These are phyloP conservation scores for Annona squamosa DNA, from an alignment of 164 flowering plant species.

Conservation along the genomic window DNA sequence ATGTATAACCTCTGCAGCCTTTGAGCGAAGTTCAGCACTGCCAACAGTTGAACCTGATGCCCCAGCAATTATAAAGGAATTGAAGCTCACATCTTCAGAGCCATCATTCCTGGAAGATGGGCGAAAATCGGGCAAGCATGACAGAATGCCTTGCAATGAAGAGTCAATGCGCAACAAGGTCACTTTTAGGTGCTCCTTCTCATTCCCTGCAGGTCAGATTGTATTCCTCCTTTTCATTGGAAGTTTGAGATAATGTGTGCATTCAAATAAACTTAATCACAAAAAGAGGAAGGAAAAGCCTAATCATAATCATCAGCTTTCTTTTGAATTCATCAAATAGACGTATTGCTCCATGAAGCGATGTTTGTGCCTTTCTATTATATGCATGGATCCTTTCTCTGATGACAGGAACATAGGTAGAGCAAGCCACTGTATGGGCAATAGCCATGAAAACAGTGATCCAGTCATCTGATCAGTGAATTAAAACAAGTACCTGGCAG, in stretches of 20 bases:
- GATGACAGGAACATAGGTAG: no score
- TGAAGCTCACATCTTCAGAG: constrained; percentile 28
- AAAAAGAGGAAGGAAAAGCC: not conserved
- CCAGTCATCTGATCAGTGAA: no score
- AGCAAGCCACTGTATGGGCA: no score
- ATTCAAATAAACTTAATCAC: not conserved
- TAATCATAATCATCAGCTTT: not conserved
- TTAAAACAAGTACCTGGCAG: no score
- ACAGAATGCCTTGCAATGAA: constrained; percentile 85
- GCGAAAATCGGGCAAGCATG: constrained; percentile 93
- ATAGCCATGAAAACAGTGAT: no score
- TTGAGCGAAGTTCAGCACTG: constrained; percentile 67
- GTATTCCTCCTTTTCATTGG: constrained; percentile 13
- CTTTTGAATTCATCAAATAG: not conserved
- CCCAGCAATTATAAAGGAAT: constrained; percentile 72
- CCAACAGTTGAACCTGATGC: constrained; percentile 84
- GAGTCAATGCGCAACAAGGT: constrained; percentile 87
- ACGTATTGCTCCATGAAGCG: not conserved
- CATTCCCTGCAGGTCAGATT: constrained; percentile 46
- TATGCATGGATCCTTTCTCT: no score
- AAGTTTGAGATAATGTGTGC: not conserved
- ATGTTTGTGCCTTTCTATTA: no score
- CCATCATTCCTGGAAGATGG: constrained; percentile 45
- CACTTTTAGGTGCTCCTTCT: constrained; percentile 96
- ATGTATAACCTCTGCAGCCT: constrained; percentile 73